Conservation (phyloP, 345 rosid species). For the Gossypium turneri region DNA sequence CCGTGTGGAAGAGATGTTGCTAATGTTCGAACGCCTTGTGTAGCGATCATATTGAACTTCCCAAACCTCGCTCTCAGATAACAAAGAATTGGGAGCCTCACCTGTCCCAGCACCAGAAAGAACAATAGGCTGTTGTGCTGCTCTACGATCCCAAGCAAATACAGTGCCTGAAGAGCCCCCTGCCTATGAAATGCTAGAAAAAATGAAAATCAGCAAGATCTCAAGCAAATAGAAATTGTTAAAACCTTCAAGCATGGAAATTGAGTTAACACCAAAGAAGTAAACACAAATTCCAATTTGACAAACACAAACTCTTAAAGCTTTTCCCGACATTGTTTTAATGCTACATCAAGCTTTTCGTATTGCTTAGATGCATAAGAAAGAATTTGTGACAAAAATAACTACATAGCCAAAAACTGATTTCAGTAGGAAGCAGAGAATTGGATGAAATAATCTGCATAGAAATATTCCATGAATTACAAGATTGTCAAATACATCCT, state of each 20-base stretch:
- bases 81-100: conserved; percentile 29
- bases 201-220: conserved; percentile 7
- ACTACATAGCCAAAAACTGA: neutral
- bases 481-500: neutral
- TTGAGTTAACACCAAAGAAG: neutral
- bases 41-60: conserved; percentile 69
- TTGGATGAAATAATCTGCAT: neutral
- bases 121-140: conserved; percentile 47
- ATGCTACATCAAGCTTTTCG: neutral
- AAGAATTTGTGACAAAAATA: neutral
- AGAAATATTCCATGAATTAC: neutral
- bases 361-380: neutral
- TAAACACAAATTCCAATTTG: neutral
- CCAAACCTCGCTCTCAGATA: conserved; percentile 92
- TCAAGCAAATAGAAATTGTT: neutral
- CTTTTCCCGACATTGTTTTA: neutral
- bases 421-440: neutral
- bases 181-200: conserved; percentile 40
- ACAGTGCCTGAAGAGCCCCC: conserved; percentile 84
- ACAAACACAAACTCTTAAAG: neutral
- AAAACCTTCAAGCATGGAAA: neutral
- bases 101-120: conserved; percentile 57
- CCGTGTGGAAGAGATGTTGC: conserved; percentile 53
- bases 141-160: conserved; percentile 88
- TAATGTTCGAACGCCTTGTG: conserved; percentile 41